Conservation (phyloP, 192 early-diverging fungal species). For the Entomortierella chlamydospora region DNA sequence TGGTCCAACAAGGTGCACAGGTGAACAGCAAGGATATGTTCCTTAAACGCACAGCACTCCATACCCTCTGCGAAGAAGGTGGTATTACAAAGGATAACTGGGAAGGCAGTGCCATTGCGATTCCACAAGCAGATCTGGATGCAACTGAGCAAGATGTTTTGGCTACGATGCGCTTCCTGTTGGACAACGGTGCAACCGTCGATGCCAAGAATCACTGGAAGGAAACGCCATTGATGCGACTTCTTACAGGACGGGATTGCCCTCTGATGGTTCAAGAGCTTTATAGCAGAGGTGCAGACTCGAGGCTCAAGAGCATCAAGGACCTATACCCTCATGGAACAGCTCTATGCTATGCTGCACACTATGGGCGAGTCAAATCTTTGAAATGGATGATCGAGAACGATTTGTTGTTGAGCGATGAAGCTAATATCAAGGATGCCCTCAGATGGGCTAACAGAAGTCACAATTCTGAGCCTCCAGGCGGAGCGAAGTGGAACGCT, state of each 20-base stretch:
- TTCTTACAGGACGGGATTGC: slow-evolving; percentile 44
- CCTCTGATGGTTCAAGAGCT: slow-evolving; percentile 52
- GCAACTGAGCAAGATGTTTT: slow-evolving; percentile 44
- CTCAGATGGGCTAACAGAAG: slow-evolving; percentile 37
- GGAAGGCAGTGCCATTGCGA: slow-evolving; percentile 14
- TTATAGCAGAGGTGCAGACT: slow-evolving; percentile 48
- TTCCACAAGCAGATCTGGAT: slow-evolving; percentile 35
- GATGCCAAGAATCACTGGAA: slow-evolving; percentile 55
- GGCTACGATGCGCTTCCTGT: slow-evolving; percentile 47
- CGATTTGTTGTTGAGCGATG: slow-evolving; percentile 46
- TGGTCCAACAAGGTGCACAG: slow-evolving; percentile 41
- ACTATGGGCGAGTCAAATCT: slow-evolving; percentile 40
- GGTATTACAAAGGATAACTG: slow-evolving; percentile 44
- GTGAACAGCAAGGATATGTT: slow-evolving; percentile 44
- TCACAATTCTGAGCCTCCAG: not conserved
- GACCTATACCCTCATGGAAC: slow-evolving; percentile 47
- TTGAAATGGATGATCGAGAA: slow-evolving; percentile 55
- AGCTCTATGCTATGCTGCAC: slow-evolving; percentile 36
- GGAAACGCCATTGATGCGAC: slow-evolving; percentile 44
- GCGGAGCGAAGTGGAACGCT: slow-evolving; percentile 11
- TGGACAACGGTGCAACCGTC: slow-evolving; percentile 37
- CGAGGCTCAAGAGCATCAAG: slow-evolving; percentile 37
- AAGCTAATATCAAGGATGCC: slow-evolving; percentile 43
- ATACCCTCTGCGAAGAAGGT: slow-evolving; percentile 44
- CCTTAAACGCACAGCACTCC: slow-evolving; percentile 48